Conservation (phyloP, 257 asterid genomes). For the Nemophila menziesii region DNA sequence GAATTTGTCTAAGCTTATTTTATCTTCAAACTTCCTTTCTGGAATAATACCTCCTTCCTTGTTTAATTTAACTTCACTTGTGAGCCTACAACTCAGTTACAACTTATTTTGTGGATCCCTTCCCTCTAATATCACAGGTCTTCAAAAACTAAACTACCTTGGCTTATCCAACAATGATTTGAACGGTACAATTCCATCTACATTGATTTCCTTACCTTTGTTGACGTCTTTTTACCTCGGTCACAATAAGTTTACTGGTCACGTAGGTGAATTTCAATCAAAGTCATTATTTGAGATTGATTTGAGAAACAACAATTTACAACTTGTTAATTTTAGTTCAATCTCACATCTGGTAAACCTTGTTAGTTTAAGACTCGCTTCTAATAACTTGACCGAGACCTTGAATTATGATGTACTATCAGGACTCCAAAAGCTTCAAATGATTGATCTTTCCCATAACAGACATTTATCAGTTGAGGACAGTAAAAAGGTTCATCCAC, state of each 20-base stretch:
- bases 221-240: background rate
- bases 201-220: too few relatives aligned
- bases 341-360: background rate
- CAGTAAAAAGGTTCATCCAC: too few relatives aligned
- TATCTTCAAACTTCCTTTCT: too few relatives aligned
- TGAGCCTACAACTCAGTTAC: too few relatives aligned
- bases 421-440: background rate
- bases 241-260: too few relatives aligned
- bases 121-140: too few relatives aligned
- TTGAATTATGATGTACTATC: background rate
- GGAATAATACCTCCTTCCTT: background rate
- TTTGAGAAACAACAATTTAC: background rate
- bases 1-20: too few relatives aligned
- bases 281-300: accelerated
- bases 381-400: background rate
- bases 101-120: too few relatives aligned
- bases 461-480: background rate
- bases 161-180: too few relatives aligned
- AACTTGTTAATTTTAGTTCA: background rate
- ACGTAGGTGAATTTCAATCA: background rate
- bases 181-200: too few relatives aligned
- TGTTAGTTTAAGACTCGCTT: accelerated
- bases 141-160: background rate
- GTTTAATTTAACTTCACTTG: background rate
- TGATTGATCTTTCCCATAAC: background rate